These are phyloP conservation scores for Sporothrix brasiliensis DNA, from an alignment of 2,329 filamentous ascomycete species.

Conservation along the genomic window DNA sequence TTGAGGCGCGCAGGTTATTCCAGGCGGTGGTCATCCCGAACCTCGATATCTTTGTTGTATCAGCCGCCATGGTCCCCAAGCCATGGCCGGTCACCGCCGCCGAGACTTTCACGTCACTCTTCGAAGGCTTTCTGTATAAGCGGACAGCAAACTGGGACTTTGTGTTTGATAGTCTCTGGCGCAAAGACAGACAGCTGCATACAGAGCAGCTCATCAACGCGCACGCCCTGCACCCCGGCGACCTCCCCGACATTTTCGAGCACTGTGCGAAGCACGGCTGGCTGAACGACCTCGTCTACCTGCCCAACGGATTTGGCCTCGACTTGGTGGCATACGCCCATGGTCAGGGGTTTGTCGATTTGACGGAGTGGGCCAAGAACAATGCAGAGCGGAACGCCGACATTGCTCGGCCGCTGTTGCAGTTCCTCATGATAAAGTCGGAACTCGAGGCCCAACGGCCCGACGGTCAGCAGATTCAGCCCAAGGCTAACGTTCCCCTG, in stretches of 20 bases:
- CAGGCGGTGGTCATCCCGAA: constrained; percentile 71
- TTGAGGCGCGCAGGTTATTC: constrained; percentile 66
- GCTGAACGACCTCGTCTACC: constrained; percentile 77
- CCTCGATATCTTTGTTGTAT: constrained; percentile 76
- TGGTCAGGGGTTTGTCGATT: constrained; percentile 75
- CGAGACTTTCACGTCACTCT: constrained; percentile 74
- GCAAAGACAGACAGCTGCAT: constrained; percentile 86
- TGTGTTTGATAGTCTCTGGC: constrained; percentile 88
- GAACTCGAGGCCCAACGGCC: constrained; percentile 77
- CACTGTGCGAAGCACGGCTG: constrained; percentile 81
- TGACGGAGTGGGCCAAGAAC: constrained; percentile 77
- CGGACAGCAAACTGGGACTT: constrained; percentile 79
- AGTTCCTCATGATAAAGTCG: constrained; percentile 83
- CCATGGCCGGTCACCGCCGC: constrained; percentile 75
- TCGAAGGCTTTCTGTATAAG: constrained; percentile 82
- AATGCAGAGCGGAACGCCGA: constrained; percentile 67
- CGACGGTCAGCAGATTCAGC: constrained; percentile 47
- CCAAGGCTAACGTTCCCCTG: constrained; percentile 70
- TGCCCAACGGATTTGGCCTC: constrained; percentile 81
- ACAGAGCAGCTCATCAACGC: constrained; percentile 75
- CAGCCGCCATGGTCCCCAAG: constrained; percentile 74
- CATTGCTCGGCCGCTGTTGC: constrained; percentile 71
- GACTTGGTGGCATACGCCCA: constrained; percentile 87
- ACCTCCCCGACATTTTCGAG: constrained; percentile 71
- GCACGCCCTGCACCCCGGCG: constrained; percentile 69